Percentiles rank a stretch among this genome's conserved stretches.
Evolutionary conservation across 805 yeast species (phyloP).

Genomic region (Nakazawaea wickerhamii): DNA sequence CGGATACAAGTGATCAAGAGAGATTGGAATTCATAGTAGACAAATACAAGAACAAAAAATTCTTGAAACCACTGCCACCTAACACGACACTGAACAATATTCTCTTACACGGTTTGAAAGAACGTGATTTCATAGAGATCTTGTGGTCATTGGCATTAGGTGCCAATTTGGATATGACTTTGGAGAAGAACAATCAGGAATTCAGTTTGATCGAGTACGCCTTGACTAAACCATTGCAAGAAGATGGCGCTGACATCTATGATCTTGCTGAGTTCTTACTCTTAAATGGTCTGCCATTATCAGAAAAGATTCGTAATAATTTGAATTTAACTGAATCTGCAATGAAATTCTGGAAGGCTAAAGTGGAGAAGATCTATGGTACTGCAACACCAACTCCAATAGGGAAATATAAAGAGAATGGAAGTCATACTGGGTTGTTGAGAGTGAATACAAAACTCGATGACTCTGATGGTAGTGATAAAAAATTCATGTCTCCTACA

Average conservation of each 20-base stretch:
- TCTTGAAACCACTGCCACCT: slow-evolving; percentile 20
- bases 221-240: slow-evolving; percentile 31
- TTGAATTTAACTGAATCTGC: slow-evolving; percentile 42
- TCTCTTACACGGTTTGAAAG: slow-evolving; percentile 48
- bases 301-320: slow-evolving; percentile 27
- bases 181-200: slow-evolving; percentile 27
- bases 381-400: slow-evolving; percentile 3
- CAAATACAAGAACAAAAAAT: slow-evolving; percentile 59
- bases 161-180: slow-evolving; percentile 38
- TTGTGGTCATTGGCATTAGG: slow-evolving; percentile 39
- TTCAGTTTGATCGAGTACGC: slow-evolving; percentile 45
- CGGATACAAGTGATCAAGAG: slow-evolving; percentile 35
- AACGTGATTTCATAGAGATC: slow-evolving; percentile 41
- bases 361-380: slow-evolving; percentile 29
- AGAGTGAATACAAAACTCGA: slow-evolving; percentile 1
- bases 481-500: slow-evolving; percentile 6
- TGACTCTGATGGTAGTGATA: not conserved
- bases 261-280: slow-evolving; percentile 52
- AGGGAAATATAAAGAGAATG: not conserved
- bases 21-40: slow-evolving; percentile 55
- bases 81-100: slow-evolving; percentile 24
- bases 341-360: slow-evolving; percentile 46
- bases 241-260: slow-evolving; percentile 26
- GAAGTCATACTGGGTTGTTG: not conserved
- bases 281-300: slow-evolving; percentile 50